Evolutionary conservation across 2,329 filamentous ascomycete genomes (phyloP).

Genomic region (Didymella exigua): DNA sequence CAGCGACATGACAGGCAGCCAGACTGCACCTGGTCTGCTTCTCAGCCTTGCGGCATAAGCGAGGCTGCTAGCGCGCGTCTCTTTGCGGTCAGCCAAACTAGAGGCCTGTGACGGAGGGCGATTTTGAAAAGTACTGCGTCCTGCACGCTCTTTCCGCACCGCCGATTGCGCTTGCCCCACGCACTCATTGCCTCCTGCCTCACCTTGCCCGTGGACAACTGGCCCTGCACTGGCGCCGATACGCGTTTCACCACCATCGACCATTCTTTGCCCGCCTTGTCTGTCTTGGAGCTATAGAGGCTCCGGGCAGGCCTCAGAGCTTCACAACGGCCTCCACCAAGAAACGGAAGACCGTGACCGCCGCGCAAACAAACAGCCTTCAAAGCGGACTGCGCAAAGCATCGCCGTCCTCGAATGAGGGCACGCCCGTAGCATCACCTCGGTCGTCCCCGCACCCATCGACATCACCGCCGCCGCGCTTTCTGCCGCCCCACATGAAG

Average conservation of each 20-base stretch:
- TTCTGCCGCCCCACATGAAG: slow-evolving; percentile 63
- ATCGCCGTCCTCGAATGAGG: slow-evolving; percentile 44
- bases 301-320: slow-evolving; percentile 47
- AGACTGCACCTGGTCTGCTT: neutral
- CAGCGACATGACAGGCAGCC: neutral
- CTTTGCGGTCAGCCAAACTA: slow-evolving; percentile 12
- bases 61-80: slow-evolving; percentile 12
- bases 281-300: slow-evolving; percentile 47
- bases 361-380: slow-evolving; percentile 26
- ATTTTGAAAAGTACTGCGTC: slow-evolving; percentile 24
- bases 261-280: slow-evolving; percentile 20
- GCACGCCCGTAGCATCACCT: slow-evolving; percentile 36
- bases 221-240: slow-evolving; percentile 27
- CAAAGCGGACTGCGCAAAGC: slow-evolving; percentile 13
- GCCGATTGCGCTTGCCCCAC: slow-evolving; percentile 31
- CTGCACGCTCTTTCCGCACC: slow-evolving; percentile 30
- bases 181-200: slow-evolving; percentile 17
- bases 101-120: slow-evolving; percentile 14
- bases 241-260: slow-evolving; percentile 5
- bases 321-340: slow-evolving; percentile 53
- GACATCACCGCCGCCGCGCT: slow-evolving; percentile 52
- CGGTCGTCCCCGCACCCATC: slow-evolving; percentile 47
- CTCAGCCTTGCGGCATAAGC: slow-evolving; percentile 16
- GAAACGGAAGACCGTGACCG: slow-evolving; percentile 54
- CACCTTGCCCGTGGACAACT: slow-evolving; percentile 8